Evolutionary conservation across 495 filamentous ascomycete genomes (phyloP).

Genomic region (Penicillium bialowiezense): DNA sequence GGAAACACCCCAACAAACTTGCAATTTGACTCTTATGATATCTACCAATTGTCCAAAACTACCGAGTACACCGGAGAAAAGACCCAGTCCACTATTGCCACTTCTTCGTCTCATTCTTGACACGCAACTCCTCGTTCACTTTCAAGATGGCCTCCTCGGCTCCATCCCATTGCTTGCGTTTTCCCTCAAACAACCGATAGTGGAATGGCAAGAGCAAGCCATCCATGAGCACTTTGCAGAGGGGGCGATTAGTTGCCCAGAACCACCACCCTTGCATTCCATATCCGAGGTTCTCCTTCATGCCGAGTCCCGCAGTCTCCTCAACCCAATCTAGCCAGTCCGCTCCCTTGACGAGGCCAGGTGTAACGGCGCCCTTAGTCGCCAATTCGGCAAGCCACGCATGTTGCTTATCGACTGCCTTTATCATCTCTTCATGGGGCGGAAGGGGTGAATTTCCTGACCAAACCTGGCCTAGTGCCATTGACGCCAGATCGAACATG

Average conservation of each 20-base stretch:
- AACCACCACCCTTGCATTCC: conserved; percentile 28
- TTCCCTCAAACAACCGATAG: conserved; percentile 30
- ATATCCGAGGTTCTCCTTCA: conserved; percentile 38
- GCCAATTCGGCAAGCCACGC: conserved; percentile 20
- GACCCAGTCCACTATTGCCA: not conserved
- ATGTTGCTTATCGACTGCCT: conserved; percentile 26
- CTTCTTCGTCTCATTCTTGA: conserved; percentile 1
- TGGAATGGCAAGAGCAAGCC: conserved; percentile 33
- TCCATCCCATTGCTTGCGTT: conserved; percentile 11
- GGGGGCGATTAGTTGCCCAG: conserved; percentile 29
- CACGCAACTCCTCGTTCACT: not conserved
- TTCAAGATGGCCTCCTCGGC: not conserved
- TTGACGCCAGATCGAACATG: conserved; percentile 31
- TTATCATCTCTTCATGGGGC: conserved; percentile 23
- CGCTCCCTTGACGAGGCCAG: conserved; percentile 10
- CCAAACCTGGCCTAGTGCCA: conserved; percentile 37
- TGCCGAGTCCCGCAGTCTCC: conserved; percentile 33
- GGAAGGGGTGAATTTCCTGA: conserved; percentile 12
- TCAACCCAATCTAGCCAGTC: conserved; percentile 35
- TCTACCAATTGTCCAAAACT: not conserved
- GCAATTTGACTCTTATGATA: not conserved
- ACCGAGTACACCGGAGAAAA: not conserved
- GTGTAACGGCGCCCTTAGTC: conserved; percentile 8
- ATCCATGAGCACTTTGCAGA: conserved; percentile 34
- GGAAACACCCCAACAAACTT: no score